Evolutionary conservation across 495 filamentous ascomycete species (phyloP), one percentile per base, ranked within the genome.

Genomic region (Xylaria palmicola): DNA sequence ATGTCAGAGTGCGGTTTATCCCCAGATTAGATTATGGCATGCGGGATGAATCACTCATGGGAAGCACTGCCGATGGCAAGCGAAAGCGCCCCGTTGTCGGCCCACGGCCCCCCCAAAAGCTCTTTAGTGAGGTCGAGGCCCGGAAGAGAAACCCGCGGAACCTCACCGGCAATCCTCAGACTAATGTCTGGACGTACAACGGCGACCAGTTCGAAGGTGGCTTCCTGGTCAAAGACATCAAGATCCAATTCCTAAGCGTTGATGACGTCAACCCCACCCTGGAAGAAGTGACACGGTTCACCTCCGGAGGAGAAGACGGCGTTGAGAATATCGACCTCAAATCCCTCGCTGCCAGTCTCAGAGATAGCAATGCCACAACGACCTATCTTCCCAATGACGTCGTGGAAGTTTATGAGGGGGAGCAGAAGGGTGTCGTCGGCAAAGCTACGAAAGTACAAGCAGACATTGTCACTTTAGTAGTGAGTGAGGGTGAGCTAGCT

Each of bases 71-170:
- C 13, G 76, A 80, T 53, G 79, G 77, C 12, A 97, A 97, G 76
- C 82, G 93, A 61, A 97, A 97, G 77, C 87, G 94, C 22, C 80
- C 82, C 4, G 74, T 80, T 20, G 69, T 73, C 22, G 83, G 83
- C 6, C 81, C 81, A 22, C 83, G 90, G n/a, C 92, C 95, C 12
- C 93, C 94, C 2, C 91, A 92, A 70, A 85, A 92, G 47, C 81
- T 97, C 10, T 99, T 99, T 80, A 97, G 89, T 65, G 95, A 97
- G 68, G 79, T 85, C 1, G 95, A 99, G 67, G 95, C 95, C 1
- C 89, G 90, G 66, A 97, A 96, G 79, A 88, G 88, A 63, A 88
- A 95, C 63, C 82, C 84, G 13, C 90, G 89, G 54, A 85, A 87
- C 65, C 77, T 97, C 4, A 79, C 81, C 39, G 86, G 88, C 59